Base-by-base conservation (phyloP, 768 basidiomycete species). In the Rubroboletus pulcherrimus region DNA sequence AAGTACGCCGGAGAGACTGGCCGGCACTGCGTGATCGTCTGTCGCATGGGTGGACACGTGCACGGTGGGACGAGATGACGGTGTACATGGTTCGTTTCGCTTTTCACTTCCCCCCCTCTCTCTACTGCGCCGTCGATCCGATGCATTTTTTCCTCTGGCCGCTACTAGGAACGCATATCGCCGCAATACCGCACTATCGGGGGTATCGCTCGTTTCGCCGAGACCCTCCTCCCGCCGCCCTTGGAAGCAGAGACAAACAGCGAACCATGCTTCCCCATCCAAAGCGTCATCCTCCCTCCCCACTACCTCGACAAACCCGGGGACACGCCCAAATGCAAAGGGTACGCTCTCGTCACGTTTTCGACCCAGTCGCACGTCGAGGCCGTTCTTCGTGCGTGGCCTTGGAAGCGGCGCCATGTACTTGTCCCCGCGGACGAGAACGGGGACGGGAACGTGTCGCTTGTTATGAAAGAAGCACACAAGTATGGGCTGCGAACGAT, bases 261-360 rank as follows among this genome's bases (percentile, higher is more conserved):
- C 1, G 38, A 19, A 17, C 44, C 54, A 30, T 4, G 43, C 5
- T 41, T 65, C 21, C 70, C 68, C 21, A 64, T 91, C 5, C 84
- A 91, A 64, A 59, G 66, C 37, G 74, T 93, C 40, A 57, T 70
- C 2, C 75, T 89, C 29, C 87, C 85, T 12, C 74, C 81, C 0
- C 87, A 91, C 61, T 80, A 85, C 65, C 77, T 80, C 46, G 87
- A 89, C 65, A 76, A 75, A 49, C 78, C 81, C 14, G 81, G 72
- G 2, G 77, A 79, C 26, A 60, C 71, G 14, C 82, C 86, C 2
- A 80, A 78, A 51, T 86, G 80, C 69, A 91, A 87, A 74, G 87
- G 87, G 2, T 92, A 91, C 58, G 88, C 89, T 0, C 79, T 93
- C 30, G 73, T 92, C 51, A 82, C 82, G 0, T 73, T 92, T 42